Percentiles rank a stretch among this genome's conserved stretches.
Evolutionary conservation across 1,284 basidiomycete species (phyloP).

Genomic region (Leccinum pachyderme): DNA sequence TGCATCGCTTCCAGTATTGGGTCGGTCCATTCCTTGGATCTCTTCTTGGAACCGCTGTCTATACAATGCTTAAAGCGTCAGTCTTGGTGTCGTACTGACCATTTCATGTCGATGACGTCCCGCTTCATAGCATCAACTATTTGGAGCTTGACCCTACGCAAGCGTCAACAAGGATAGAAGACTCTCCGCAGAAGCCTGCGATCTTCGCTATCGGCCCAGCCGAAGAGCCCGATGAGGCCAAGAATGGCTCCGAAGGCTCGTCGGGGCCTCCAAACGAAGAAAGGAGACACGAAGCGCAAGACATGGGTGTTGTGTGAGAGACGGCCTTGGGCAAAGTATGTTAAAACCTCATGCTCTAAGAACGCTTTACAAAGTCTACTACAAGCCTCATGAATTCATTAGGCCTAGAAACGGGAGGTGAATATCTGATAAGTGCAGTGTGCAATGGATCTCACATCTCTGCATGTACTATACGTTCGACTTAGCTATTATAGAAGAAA

Average conservation of each 20-base stretch:
- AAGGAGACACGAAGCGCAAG: neutral
- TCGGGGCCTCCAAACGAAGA: neutral
- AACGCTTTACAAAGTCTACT: conserved; percentile 37
- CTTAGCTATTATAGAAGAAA: neutral
- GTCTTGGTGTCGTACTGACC: conserved; percentile 20
- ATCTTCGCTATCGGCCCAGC: conserved; percentile 12
- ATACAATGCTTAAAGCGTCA: conserved; percentile 56
- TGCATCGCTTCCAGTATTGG: conserved; percentile 46
- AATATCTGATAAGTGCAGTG: neutral
- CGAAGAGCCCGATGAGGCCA: conserved; percentile 7
- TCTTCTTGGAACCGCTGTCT: conserved; percentile 56
- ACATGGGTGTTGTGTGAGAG: neutral
- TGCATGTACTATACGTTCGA: conserved; percentile 47
- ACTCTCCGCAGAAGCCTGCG: conserved; percentile 20
- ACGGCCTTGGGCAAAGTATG: neutral
- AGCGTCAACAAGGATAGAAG: conserved; percentile 29
- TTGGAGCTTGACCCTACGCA: conserved; percentile 31
- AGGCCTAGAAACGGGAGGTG: conserved; percentile 34
- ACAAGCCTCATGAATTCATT: conserved; percentile 47
- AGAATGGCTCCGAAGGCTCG: neutral
- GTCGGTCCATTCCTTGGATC: conserved; percentile 61
- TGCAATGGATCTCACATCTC: conserved; percentile 45
- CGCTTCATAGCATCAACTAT: conserved; percentile 26
- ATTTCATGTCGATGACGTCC: neutral
- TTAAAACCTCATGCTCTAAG: conserved; percentile 12